Evolutionary conservation across 345 rosid species (phyloP).

Genomic region (Populus nigra): DNA sequence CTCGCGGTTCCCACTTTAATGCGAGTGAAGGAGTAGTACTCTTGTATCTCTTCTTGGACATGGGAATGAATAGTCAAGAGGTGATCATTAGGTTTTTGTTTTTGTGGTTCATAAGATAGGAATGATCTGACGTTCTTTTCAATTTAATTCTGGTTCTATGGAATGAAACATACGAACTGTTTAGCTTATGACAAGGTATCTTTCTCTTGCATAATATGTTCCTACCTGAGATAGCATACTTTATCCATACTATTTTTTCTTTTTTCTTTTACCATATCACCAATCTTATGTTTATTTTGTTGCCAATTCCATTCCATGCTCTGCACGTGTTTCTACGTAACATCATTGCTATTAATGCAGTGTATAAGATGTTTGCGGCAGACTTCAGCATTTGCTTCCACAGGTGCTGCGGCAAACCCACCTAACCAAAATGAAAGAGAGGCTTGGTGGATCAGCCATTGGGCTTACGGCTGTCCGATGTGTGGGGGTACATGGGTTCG

Average conservation of each 20-base stretch:
- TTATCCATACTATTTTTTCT: no score
- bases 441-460: conserved; percentile 92
- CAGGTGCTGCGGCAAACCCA: conserved; percentile 46
- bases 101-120: background rate
- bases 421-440: conserved; percentile 64
- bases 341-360: conserved; percentile 37
- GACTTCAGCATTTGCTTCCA: conserved; percentile 84
- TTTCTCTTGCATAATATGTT: background rate
- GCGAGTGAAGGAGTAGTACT: background rate
- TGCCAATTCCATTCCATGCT: background rate
- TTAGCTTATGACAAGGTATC: background rate
- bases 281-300: background rate
- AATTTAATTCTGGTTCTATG: background rate
- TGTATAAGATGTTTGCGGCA: conserved; percentile 96
- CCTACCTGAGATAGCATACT: background rate
- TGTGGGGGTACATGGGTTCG: conserved; percentile 98
- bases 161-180: background rate
- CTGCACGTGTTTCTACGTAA: background rate
- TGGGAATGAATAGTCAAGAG: background rate
- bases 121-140: background rate
- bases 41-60: background rate
- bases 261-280: background rate
- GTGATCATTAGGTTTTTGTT: background rate
- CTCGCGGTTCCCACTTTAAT: background rate
- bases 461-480: conserved; percentile 97